Evolutionary conservation across 1,284 basidiomycete species (phyloP), one percentile per base, ranked within the genome.

Genomic region (Microbotryomycetes sp.): DNA sequence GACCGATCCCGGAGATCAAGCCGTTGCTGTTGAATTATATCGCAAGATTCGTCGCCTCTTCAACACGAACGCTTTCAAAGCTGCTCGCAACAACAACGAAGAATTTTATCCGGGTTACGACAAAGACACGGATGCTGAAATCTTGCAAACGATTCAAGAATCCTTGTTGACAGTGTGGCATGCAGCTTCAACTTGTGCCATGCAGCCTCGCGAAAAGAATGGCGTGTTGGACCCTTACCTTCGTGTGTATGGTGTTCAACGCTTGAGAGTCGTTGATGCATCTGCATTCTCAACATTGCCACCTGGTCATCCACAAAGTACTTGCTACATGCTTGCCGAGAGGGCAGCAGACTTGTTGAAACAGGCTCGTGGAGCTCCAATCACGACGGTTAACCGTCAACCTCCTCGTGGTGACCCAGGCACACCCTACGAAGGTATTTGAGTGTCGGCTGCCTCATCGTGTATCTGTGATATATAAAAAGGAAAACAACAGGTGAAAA

Each of bases 121-220:
- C 19, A 29, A 14, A 6, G 12, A 28, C 56, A 58, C 49, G 49
- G 31, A 29, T n/a, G 28, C 22, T 29, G 32, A 55, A 28, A 46
- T 55, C 5, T 23, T 45, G 6, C 16, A 46, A 4, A 42, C 45
- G 22, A 42, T 55, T 14, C 31, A 28, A 23, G 9, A 15, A 15
- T 42, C 32, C 22, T 46, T 29, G 23, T 42, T 55, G 53, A 55
- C 53, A 9, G 53, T 55, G 7, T 55, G 53, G 53, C 53, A 55
- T 46, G 53, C 28, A 6, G 7, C 52, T 9, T 31, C 54, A 19
- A 16, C 26, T 22, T 47, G 54, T 23, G 46, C 55, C 2, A 56
- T 56, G 55, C 42, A 47, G 19, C 55, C 55, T 14, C 26, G 55
- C 4, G 29, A 56, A 23, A 30, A 49, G n/a, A 7, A 12, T 9